Evolutionary conservation across 1,284 basidiomycete genomes (phyloP), one percentile per base, ranked within the genome.

Genomic region (Pulveroboletus sp.): DNA sequence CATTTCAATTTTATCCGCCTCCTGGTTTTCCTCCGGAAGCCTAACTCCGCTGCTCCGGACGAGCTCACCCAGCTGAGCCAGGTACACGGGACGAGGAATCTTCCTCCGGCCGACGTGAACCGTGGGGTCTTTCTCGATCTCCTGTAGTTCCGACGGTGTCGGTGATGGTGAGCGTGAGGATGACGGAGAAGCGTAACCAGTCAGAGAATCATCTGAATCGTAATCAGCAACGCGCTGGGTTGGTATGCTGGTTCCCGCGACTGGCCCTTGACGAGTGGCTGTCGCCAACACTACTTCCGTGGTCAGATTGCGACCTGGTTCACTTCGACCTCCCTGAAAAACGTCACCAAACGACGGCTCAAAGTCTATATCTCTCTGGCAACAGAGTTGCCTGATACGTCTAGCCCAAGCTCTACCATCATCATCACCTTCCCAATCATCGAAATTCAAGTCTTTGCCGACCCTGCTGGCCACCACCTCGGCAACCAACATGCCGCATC

Each of bases 401-500:
- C 85, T 74, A 25, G 83, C 83, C 87, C 91, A 93, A 24, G 74
- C 74, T 58, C 78, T 85, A 6, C 84, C 87, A n/a, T 84, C 80
- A 2, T 85, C 87, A 0, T 82, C 78, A 2, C 90, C 94, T 5
- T 91, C 87, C 96, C 96, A 98, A 40, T 81, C 83, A 0, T 82
- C 86, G 62, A 98, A 98, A 56, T 84, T 79, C 9, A 98, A 78
- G 42, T 80, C 79, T 70, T 89, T 90, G 1, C 84, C 80, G 5
- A 78, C 76, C 35, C 77, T 75, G 9, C 76, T 72, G 1, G 91
- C 89, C 15, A 91, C 80, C 49, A 90, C 76, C 72, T 99, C 96
- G 0, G 92, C 96, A 0, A 87, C 85, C 14, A 98, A 81, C 95
- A 98, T 97, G 3, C 96, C 96, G 62, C 94, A 89, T n/a, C 89